Percentiles rank a stretch among this genome's conserved stretches.
Conservation (phyloP, 352 stramenopile species). For the Globisporangium ultimum region DNA sequence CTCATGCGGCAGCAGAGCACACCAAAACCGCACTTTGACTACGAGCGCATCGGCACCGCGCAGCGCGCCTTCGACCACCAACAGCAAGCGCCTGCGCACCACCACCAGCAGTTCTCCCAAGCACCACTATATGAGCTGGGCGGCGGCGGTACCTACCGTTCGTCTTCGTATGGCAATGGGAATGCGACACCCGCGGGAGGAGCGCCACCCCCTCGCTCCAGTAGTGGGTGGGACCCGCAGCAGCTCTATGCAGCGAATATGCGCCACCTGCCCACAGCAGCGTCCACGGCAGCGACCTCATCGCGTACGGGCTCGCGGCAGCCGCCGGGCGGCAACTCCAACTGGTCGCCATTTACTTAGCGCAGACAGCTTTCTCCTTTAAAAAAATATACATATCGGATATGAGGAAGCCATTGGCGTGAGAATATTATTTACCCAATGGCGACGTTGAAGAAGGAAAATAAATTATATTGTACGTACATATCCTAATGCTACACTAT, state of each 20-base stretch:
- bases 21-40: constrained; percentile 16
- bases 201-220: not conserved
- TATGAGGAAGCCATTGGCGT: too few relatives aligned
- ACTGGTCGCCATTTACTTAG: constrained; percentile 51
- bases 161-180: not conserved
- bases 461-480: too few relatives aligned
- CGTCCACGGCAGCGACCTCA: not conserved
- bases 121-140: constrained; percentile 11
- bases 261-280: constrained; percentile 3
- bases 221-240: not conserved
- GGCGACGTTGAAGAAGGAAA: too few relatives aligned
- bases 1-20: constrained; percentile 68
- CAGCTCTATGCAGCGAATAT: not conserved
- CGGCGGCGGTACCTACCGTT: not conserved
- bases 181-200: constrained; percentile 10
- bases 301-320: constrained; percentile 28
- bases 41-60: constrained; percentile 19
- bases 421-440: too few relatives aligned
- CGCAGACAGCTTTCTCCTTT: too few relatives aligned
- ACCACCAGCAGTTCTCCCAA: constrained; percentile 2
- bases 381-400: too few relatives aligned
- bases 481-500: too few relatives aligned
- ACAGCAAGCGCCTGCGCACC: constrained; percentile 4
- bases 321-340: constrained; percentile 54
- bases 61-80: constrained; percentile 1